These are phyloP conservation scores for Fusarium buharicum DNA, from an alignment of 2,329 filamentous ascomycete species.

Conservation along the genomic window DNA sequence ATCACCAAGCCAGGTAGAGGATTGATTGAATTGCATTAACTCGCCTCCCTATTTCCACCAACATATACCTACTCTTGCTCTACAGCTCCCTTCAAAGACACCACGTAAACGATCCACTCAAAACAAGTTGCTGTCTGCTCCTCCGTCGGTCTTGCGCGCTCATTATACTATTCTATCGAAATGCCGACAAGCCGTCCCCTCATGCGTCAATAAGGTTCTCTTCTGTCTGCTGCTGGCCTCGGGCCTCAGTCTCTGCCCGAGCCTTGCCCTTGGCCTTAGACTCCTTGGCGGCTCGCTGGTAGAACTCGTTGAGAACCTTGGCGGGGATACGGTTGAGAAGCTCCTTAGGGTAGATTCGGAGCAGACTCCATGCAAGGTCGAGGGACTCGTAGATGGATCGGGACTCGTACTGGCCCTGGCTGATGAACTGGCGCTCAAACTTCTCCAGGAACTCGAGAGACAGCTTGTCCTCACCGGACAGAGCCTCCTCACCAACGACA, in stretches of 20 bases:
- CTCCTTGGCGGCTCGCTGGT: constrained; percentile 73
- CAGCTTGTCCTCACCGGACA: constrained; percentile 96
- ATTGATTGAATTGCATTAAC: constrained; percentile 48
- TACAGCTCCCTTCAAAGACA: constrained; percentile 34
- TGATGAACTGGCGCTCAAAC: constrained; percentile 95
- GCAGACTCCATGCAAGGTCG: constrained; percentile 94
- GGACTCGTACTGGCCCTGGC: constrained; percentile 90
- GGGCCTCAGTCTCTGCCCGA: constrained; percentile 54
- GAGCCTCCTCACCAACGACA: constrained; percentile 96
- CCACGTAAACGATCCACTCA: constrained; percentile 39
- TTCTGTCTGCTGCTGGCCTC: constrained; percentile 58
- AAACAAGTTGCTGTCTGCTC: constrained; percentile 41
- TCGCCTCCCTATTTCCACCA: constrained; percentile 47
- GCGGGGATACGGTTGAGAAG: constrained; percentile 93
- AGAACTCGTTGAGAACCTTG: constrained; percentile 85
- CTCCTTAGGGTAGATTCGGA: constrained; percentile 98
- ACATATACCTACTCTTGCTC: constrained; percentile 41
- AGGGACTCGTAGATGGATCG: constrained; percentile 92
- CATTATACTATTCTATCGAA: constrained; percentile 45
- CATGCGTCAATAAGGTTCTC: constrained; percentile 71
- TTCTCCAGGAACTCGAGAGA: constrained; percentile 98
- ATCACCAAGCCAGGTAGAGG: constrained; percentile 10
- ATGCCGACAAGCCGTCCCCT: constrained; percentile 35
- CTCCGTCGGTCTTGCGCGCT: constrained; percentile 38
- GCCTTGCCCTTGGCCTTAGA: constrained; percentile 71